phyloP scores from a whole-genome alignment of 345 rosid genomes.

The Excoecaria agallocha region DNA sequence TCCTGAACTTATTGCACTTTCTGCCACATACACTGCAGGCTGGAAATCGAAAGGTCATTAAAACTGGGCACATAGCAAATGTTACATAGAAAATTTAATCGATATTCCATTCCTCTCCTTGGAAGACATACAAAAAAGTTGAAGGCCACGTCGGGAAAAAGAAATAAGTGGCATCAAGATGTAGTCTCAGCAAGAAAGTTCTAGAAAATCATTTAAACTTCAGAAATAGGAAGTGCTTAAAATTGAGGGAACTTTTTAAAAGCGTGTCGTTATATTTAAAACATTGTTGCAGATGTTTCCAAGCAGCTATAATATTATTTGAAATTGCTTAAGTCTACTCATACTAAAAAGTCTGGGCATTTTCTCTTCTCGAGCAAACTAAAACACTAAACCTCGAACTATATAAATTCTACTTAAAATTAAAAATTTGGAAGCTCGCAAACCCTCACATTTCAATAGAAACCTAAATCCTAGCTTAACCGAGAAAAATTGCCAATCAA shows the following conservation, averaged over 20 bases:
- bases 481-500: no score
- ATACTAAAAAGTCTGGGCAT: no score
- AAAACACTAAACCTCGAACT: no score
- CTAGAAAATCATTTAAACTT: conserved; percentile 20
- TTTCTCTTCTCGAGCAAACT: no score
- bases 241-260: conserved; percentile 11
- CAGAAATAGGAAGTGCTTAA: conserved; percentile 15
- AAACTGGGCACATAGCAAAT: conserved; percentile 10
- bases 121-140: conserved; percentile 1
- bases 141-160: not conserved
- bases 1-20: no score
- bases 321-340: no score
- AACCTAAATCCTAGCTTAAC: no score
- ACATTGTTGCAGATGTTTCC: conserved; percentile 16
- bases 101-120: conserved; percentile 5
- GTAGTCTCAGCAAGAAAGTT: conserved; percentile 14
- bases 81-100: not conserved
- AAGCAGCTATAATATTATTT: conserved; percentile 8
- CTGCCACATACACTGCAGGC: no score
- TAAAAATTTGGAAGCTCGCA: no score
- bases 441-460: no score
- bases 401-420: no score
- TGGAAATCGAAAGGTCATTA: no score
- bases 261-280: conserved; percentile 5
- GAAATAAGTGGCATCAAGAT: conserved; percentile 2